phyloP scores from a whole-genome alignment of 257 asterid genomes.

The Plantago ovata region DNA sequence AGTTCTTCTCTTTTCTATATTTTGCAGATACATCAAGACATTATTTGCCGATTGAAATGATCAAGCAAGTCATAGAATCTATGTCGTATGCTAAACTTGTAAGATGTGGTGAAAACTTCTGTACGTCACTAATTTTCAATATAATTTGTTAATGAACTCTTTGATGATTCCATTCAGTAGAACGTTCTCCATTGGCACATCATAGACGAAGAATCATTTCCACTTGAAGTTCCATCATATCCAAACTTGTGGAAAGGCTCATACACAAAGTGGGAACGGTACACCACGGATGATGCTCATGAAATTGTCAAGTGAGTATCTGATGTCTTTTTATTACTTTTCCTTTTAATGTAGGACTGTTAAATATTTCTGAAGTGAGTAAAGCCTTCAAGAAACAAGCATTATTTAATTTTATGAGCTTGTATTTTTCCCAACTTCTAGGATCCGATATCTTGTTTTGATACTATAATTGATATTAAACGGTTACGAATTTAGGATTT shows the following conservation, averaged over 20 bases:
- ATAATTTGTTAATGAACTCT: constrained; percentile 17
- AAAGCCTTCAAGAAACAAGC: no score
- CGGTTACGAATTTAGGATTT: constrained; percentile 2
- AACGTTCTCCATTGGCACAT: constrained; percentile 98
- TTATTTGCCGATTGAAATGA: constrained; percentile 67
- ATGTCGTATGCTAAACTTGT: constrained; percentile 96
- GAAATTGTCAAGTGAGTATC: constrained; percentile 72
- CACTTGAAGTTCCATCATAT: constrained; percentile 83
- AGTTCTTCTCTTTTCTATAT: constrained; percentile 17
- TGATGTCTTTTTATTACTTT: constrained; percentile 15
- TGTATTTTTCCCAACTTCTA: no score
- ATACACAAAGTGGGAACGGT: constrained; percentile 87
- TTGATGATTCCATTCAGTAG: constrained; percentile 59
- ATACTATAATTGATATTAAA: constrained; percentile 3
- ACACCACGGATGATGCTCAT: constrained; percentile 75
- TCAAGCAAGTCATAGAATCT: constrained; percentile 88
- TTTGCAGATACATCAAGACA: constrained; percentile 89
- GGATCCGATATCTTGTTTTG: background rate
- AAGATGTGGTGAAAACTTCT: constrained; percentile 35
- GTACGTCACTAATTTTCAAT: constrained; percentile 20
- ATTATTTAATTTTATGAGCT: no score
- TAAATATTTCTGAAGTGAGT: background rate
- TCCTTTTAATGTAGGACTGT: constrained; percentile 9
- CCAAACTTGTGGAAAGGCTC: constrained; percentile 94
- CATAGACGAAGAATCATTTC: constrained; percentile 94